Base-by-base conservation (phyloP, 2,329 filamentous ascomycete genomes). In the Fusarium sarcochroum region DNA sequence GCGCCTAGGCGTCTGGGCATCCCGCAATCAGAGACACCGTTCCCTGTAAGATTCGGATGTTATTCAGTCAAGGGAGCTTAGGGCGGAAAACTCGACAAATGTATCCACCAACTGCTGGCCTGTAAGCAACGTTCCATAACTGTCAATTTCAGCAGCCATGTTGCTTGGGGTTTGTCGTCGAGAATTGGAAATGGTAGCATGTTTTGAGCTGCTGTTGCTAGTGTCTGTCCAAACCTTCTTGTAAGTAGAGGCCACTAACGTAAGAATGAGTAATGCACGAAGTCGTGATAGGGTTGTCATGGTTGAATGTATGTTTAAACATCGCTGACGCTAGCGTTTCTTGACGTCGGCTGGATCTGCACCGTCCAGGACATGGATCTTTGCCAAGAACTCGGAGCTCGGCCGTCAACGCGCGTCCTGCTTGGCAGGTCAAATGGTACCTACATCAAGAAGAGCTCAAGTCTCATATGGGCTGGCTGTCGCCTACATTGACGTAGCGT, bases 391-490 rank as follows among this genome's bases (percentile, higher is more conserved):
- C 48, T 73, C 71, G 72, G 66, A 68, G 69, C 69, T 72, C 68
- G 69, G 69, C 73, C 70, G 48, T 75, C 73, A 74, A 75, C 69
- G 69, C 73, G 73, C 71, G 72, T 71, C 68, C 72, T 63, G 74
- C 73, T 75, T 75, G 72, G 73, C 72, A 66, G 58, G 50, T 71
- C 62, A 63, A 72, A 66, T 50, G 67, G 72, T 67, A 71, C 69
- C 71, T 71, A 70, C 69, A 73, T 65, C 66, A 74, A 71, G 62
- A 64, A 71, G 71, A 73, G 65, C 61, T 71, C 71, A 55, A 53
- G 63, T 63, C 71, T 73, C 71, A 59, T 70, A 63, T 59, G 59
- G 55, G 50, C 52, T 66, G 71, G 68, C 65, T 61, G 57, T 71
- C 51, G 67, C 47, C 63, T 58, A 59, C 58, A 63, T 55, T 69